phyloP scores from a whole-genome alignment of 345 rosid species.

The Salix exigua region DNA sequence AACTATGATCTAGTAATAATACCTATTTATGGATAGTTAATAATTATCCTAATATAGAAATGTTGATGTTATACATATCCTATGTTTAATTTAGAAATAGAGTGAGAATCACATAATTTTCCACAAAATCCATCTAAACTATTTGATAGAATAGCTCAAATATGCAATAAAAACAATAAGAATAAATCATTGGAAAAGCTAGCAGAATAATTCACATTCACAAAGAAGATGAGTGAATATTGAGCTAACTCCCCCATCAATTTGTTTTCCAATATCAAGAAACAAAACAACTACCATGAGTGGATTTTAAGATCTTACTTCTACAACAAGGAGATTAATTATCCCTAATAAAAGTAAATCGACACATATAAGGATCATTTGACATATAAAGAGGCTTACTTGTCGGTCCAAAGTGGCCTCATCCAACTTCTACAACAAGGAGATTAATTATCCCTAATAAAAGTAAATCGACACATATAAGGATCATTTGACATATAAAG shows the following conservation, averaged over 20 bases:
- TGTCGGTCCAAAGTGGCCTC: slow-evolving; percentile 10
- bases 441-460: neutral
- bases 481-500: neutral
- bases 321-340: neutral
- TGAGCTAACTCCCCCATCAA: neutral
- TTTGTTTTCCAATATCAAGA: neutral
- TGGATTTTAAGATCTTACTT: neutral
- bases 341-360: neutral
- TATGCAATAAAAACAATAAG: neutral
- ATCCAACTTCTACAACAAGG: neutral
- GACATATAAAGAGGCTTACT: slow-evolving; percentile 14
- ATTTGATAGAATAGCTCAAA: neutral
- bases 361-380: neutral
- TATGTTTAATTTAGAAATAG: no score
- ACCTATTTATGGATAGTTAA: no score
- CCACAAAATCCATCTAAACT: no score
- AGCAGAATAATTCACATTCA: neutral
- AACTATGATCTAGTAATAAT: no score
- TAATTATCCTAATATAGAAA: no score
- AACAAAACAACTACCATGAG: neutral
- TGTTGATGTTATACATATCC: no score
- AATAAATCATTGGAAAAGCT: neutral
- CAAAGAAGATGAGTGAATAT: neutral
- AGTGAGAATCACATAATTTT: no score
- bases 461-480: neutral